Conservation (phyloP, 805 yeast genomes). For the Candida insectorum region DNA sequence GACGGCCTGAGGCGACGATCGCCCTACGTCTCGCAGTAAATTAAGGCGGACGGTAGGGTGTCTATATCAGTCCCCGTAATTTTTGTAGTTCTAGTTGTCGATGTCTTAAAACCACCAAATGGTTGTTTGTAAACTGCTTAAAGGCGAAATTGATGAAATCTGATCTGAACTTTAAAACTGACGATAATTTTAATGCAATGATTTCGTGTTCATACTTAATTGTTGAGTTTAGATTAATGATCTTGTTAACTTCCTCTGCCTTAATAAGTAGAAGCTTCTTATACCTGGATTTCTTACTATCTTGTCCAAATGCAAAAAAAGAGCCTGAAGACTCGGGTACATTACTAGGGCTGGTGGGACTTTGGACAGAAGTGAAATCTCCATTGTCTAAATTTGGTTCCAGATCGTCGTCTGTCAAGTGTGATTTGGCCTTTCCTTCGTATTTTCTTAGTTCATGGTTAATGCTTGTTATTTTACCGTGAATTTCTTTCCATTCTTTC, state of each 20-base stretch:
- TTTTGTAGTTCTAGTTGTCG: slow-evolving; percentile 5
- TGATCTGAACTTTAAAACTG: slow-evolving; percentile 51
- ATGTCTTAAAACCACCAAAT: slow-evolving; percentile 7
- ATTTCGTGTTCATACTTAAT: slow-evolving; percentile 56
- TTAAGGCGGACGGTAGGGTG: too few relatives aligned
- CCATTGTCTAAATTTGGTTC: too few relatives aligned
- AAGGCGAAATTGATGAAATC: slow-evolving; percentile 37
- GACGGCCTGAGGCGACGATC: too few relatives aligned
- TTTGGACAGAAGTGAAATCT: neutral
- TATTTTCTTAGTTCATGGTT: slow-evolving; percentile 27
- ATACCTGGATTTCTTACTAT: slow-evolving; percentile 49
- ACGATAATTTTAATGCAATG: slow-evolving; percentile 61
- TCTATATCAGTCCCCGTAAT: too few relatives aligned
- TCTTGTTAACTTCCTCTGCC: slow-evolving; percentile 37
- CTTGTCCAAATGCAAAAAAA: slow-evolving; percentile 42
- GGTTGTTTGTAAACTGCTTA: slow-evolving; percentile 20
- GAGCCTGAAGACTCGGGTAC: slow-evolving; percentile 10
- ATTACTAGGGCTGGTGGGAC: neutral
- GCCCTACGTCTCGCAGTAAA: too few relatives aligned
- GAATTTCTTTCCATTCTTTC: slow-evolving; percentile 28
- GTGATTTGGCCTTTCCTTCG: slow-evolving; percentile 18
- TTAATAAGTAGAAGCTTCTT: slow-evolving; percentile 40
- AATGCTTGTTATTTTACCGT: slow-evolving; percentile 21
- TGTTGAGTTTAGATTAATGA: slow-evolving; percentile 43
- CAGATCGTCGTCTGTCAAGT: slow-evolving; percentile 1